Evolutionary conservation across 2,329 filamentous ascomycete species (phyloP), one percentile per base, ranked within the genome.

Genomic region (Aureobasidium sp.): DNA sequence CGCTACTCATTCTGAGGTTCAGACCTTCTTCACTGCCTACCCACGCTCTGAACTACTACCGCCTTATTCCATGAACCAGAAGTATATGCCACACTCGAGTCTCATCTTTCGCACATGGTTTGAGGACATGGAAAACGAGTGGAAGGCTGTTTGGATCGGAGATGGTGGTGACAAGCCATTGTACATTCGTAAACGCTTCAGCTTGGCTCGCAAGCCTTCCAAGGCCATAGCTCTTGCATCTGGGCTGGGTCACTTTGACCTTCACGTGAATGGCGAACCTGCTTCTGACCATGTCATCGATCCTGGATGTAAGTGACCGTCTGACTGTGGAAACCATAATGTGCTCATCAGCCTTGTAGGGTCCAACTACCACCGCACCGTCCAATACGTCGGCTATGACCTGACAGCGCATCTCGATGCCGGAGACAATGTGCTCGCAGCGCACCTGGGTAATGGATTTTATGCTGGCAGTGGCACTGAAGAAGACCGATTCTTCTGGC

Each of bases 371-470:
- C 73, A 76, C 62, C 66, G 69, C 49, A 76, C 72, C 5, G 73
- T 76, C 1, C 76, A 78, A 10, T 78, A 75, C 49, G 75, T 77
- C 1, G 74, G 71, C 2, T 78, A 78, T 63, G 77, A 79, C 61
- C 65, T 79, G 6, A 76, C 76, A 5, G 49, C 66, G 2, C 68
- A 70, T 11, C 61, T 78, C 1, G 63, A 32, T 0, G 47, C 64
- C 10, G 73, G 72, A 0, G 68, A 70, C 11, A 76, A 76, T 41
- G 72, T 72, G 1, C 61, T 76, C 9, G 74, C 71, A 5, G 73
- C 73, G 6, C 73, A 76, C 58, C 64, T 78, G 1, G 75, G 75
- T 8, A 78, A 79, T 36, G 77, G 77, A 0, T 79, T 78, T 65
- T 78, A 78, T 45, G 76, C 76, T 8, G 77, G 77, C 2, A 49